Evolutionary conservation across 2,329 filamentous ascomycete genomes (phyloP).

Genomic region (Hymenoscyphus repandus): DNA sequence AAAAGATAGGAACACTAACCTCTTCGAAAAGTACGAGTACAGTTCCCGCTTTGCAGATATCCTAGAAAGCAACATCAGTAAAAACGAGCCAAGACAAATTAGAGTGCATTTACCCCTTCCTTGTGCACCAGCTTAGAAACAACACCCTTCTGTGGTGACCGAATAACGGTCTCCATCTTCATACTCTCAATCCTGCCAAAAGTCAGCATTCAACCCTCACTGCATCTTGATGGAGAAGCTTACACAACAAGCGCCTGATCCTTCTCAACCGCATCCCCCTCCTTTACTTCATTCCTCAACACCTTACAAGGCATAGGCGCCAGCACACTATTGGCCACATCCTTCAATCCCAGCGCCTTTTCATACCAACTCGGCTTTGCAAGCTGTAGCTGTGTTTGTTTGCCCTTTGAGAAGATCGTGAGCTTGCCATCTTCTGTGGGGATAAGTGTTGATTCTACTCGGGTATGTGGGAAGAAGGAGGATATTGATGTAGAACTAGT

Average conservation of each 20-base stretch:
- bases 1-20: not conserved
- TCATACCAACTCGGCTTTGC: conserved; percentile 72
- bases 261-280: conserved; percentile 77
- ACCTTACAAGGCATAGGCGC: conserved; percentile 99
- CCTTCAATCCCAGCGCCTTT: conserved; percentile 79
- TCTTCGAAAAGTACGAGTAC: conserved; percentile 68
- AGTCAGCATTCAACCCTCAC: conserved; percentile 22
- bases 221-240: conserved; percentile 31
- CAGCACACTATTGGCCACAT: conserved; percentile 73
- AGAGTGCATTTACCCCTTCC: conserved; percentile 56
- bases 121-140: conserved; percentile 70
- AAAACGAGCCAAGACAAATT: too few species aligned
- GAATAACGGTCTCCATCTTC: conserved; percentile 86
- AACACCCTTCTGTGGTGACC: conserved; percentile 67
- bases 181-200: conserved; percentile 67
- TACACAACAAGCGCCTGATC: conserved; percentile 81
- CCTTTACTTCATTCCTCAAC: conserved; percentile 77
- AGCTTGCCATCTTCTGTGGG: conserved; percentile 45
- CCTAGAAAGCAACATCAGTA: conserved; percentile 38
- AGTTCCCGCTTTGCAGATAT: conserved; percentile 74
- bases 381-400: conserved; percentile 54
- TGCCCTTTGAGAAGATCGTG: conserved; percentile 70
- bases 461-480: conserved; percentile 75
- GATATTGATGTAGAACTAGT: conserved; percentile 44
- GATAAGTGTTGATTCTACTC: conserved; percentile 75